Evolutionary conservation across 2,329 filamentous ascomycete species (phyloP), one percentile per base, ranked within the genome.

Genomic region (Talaromyces amestolkiae): DNA sequence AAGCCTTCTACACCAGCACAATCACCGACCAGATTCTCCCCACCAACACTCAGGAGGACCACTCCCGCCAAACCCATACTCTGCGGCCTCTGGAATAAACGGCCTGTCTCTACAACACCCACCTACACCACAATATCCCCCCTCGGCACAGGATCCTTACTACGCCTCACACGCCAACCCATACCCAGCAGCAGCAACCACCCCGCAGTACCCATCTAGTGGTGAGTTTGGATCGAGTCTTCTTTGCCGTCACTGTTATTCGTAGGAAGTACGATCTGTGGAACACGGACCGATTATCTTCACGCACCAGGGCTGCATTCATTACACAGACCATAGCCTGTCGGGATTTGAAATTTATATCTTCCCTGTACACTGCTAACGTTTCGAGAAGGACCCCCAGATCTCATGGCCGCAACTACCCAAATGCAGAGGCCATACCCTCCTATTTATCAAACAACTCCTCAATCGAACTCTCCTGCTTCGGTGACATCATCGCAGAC

Each of bases 391-490:
- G 90, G 92, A 79, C 87, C 89, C 78, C 87, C 89, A 75, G 87
- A 89, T 75, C 81, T 85, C 74, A 90, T 90, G 88, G 87, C 87
- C 68, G 83, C 80, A 68, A 75, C 86, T 71, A 84, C 87, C 71
- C 86, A 86, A 70, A 88, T 89, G 84, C 87, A 87, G 76, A 84
- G 87, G 72, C 85, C 83, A 56, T 97, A 96, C 77, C 93, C 93
- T 71, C 92, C 92, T 67, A 96, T 97, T 76, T 97, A 97, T 77
- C 58, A 64, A 17, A 92, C 97, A 78, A 96, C 93, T 19, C 93
- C 93, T 64, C 93, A 97, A 81, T 96, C 93, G 65, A 96, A 94
- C 79, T 97, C 94, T 64, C 94, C 94, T 58, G 92, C 92, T 45
- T 96, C 93, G 60, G 93, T 97, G 72, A 91, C 93, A 69, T 97